Conservation (phyloP, 345 rosid species). For the Sisymbrium altissimum region DNA sequence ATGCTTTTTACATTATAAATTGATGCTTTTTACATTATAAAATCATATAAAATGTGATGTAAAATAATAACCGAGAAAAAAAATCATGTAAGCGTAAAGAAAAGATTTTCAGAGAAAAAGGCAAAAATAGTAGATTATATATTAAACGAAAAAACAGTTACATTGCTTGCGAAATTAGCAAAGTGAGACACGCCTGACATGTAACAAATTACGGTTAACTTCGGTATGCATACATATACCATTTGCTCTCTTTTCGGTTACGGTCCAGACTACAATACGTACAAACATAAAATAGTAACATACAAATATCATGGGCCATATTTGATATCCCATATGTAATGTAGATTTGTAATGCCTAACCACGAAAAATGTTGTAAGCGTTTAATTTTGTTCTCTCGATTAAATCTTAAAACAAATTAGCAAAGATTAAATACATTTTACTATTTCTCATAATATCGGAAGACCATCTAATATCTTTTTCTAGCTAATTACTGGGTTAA, state of each 20-base stretch:
- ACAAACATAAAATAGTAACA: neutral
- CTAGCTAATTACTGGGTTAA: neutral
- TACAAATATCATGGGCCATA: neutral
- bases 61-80: neutral
- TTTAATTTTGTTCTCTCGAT: neutral
- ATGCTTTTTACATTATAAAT: neutral
- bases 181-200: neutral
- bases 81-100: conserved; percentile 19
- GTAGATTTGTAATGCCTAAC: neutral
- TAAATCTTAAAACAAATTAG: neutral
- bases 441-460: neutral
- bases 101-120: conserved; percentile 8
- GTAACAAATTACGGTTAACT: conserved; percentile 18
- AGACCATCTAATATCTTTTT: neutral
- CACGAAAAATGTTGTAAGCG: neutral
- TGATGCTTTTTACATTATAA: neutral
- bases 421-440: neutral
- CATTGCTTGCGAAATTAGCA: conserved; percentile 9
- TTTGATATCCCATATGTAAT: too few relatives aligned
- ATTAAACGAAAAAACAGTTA: neutral
- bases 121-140: neutral
- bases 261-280: conserved; percentile 11
- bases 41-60: neutral
- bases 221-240: conserved; percentile 10
- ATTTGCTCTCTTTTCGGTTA: neutral